Evolutionary conservation across 2,329 filamentous ascomycete species (phyloP).

Genomic region (Penicillium sp.): DNA sequence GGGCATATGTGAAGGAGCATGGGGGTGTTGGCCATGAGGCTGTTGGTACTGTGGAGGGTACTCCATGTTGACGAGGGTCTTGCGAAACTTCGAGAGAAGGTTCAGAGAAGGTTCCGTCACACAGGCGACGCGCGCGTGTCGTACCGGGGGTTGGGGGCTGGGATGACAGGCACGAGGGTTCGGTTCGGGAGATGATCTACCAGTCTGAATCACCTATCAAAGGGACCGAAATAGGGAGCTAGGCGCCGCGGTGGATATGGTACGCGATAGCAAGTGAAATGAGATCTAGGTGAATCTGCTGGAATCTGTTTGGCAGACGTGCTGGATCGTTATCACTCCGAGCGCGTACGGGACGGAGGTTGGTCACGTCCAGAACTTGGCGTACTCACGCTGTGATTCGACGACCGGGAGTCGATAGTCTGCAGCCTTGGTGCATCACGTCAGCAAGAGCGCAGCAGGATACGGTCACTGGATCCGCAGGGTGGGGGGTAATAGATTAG

Average conservation of each 20-base stretch:
- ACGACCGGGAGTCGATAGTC: slow-evolving; percentile 40
- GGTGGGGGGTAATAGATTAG: slow-evolving; percentile 26
- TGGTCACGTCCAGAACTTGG: slow-evolving; percentile 30
- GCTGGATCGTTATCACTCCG: slow-evolving; percentile 28
- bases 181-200: slow-evolving; percentile 13
- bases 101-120: slow-evolving; percentile 29
- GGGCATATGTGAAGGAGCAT: slow-evolving; percentile 60
- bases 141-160: slow-evolving; percentile 4
- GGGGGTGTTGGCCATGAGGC: slow-evolving; percentile 64
- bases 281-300: slow-evolving; percentile 29
- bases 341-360: slow-evolving; percentile 33
- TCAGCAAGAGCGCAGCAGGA: slow-evolving; percentile 49
- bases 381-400: slow-evolving; percentile 46
- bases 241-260: slow-evolving; percentile 24
- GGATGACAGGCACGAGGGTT: slow-evolving; percentile 19
- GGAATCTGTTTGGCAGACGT: slow-evolving; percentile 30
- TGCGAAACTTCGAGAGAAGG: slow-evolving; percentile 19
- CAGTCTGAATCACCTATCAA: slow-evolving; percentile 26
- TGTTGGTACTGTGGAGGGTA: slow-evolving; percentile 74
- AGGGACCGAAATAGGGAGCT: slow-evolving; percentile 11
- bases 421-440: slow-evolving; percentile 46
- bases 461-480: slow-evolving; percentile 47
- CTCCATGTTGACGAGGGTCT: slow-evolving; percentile 63
- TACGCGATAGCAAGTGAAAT: slow-evolving; percentile 19
- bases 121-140: slow-evolving; percentile 20